Evolutionary conservation across 768 basidiomycete genomes (phyloP), one percentile per base, ranked within the genome.

Genomic region (Tulasnella sp.): DNA sequence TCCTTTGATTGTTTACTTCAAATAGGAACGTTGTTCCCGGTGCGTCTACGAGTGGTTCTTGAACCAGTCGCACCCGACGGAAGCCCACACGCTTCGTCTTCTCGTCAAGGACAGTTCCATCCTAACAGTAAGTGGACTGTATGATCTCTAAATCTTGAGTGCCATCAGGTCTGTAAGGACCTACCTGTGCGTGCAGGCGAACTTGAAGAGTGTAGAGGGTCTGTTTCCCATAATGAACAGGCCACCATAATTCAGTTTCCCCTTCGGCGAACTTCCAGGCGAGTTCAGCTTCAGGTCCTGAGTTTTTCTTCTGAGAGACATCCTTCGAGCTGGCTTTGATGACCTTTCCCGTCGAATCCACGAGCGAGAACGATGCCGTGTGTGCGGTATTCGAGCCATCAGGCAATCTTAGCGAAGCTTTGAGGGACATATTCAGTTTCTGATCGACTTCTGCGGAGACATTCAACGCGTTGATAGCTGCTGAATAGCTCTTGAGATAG

Each of bases 1-100:
- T 78, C 16, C 83, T 76, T 3, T 82, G 76, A 44, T 81, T 81
- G 76, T 86, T 86, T 73, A 86, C 78, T 72, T 84, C 80, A 75
- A 86, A 86, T 14, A 82, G 76, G 78, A 86, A 86, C 22, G 82
- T 80, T 1, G 80, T 82, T 0, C 86, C 86, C 2, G 79, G 77
- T 11, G 80, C 75, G 32, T 79, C 81, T 8, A 73, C 67, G 2
- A 86, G 79, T 0, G 82, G 80, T 37, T 83, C 81, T 76, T 85
- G 84, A 1, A 86, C 76, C 67, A 86, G 77, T 35, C 79, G 75
- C 3, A 82, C 80, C 9, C 79, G 76, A 17, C 86, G 80, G 79
- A 86, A 85, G 0, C 83, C 86, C 12, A 84, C 76, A 4, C 78
- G 74, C 72, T 78, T 77, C 5, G 75, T 73, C 69, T 42, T 62